Percentiles rank a stretch among this genome's conserved stretches.
Evolutionary conservation across 164 flowering plant genomes (phyloP).

Genomic region (Dillenia suffruticosa): DNA sequence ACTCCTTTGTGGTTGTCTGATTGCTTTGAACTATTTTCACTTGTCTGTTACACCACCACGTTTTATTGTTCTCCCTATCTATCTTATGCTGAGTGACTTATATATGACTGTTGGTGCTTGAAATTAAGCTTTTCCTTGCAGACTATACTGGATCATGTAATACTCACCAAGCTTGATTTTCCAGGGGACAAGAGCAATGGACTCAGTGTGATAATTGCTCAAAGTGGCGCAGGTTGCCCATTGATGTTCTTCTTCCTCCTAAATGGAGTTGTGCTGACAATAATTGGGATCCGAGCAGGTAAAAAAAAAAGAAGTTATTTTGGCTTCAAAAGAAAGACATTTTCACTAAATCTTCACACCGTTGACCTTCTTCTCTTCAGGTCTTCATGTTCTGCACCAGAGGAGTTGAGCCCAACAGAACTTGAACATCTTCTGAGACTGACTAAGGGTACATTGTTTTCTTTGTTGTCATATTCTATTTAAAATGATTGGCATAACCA

Average conservation of each 20-base stretch:
- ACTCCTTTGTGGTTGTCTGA: too few relatives aligned
- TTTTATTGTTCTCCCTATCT: too few relatives aligned
- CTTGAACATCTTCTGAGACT: constrained; percentile 42
- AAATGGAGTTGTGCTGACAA: constrained; percentile 59
- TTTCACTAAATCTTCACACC: neutral
- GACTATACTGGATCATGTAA: too few relatives aligned
- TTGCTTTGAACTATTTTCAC: too few relatives aligned
- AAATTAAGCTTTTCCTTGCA: too few relatives aligned
- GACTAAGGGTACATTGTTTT: constrained; percentile 31
- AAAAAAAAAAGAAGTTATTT: too few relatives aligned
- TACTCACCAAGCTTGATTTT: constrained; percentile 3
- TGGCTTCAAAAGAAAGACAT: neutral
- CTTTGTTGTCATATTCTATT: too few relatives aligned
- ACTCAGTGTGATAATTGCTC: constrained; percentile 67
- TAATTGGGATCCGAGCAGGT: constrained; percentile 44
- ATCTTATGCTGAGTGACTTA: too few relatives aligned
- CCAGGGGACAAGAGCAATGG: constrained; percentile 84
- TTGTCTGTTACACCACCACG: too few relatives aligned
- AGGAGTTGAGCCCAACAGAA: constrained; percentile 48
- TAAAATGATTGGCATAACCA: too few relatives aligned
- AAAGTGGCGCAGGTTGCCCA: constrained; percentile 81
- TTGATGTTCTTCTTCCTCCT: constrained; percentile 60
- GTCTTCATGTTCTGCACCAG: constrained; percentile 63
- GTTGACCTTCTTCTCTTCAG: constrained; percentile 20
- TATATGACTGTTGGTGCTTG: too few relatives aligned